A percentile compares a stretch with the other conserved stretches of the same genome.
Evolutionary conservation across 2,329 filamentous ascomycete genomes (phyloP).

Genomic region (Colletotrichum plurivorum): DNA sequence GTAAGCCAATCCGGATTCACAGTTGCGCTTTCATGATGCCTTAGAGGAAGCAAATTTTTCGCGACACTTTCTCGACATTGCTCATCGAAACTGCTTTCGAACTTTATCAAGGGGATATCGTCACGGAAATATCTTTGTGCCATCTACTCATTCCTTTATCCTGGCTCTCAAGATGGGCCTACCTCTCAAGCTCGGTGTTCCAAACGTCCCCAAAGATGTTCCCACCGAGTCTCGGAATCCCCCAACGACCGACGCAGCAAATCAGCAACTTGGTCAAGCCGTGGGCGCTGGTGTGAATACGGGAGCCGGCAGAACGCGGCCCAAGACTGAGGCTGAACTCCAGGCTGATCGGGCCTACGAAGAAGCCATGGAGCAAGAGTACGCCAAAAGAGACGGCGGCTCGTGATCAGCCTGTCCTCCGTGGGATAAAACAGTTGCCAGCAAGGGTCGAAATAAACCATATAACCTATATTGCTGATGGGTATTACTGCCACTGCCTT

Average conservation of each 20-base stretch:
- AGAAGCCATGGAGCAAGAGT: conserved; percentile 69
- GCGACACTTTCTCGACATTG: no score
- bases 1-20: no score
- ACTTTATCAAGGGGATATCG: no score
- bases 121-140: no score
- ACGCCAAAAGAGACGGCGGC: conserved; percentile 68
- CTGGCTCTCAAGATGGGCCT: conserved; percentile 47
- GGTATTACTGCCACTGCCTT: no score
- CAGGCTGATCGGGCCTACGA: conserved; percentile 66
- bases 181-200: conserved; percentile 40
- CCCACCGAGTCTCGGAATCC: background rate
- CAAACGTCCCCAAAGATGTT: conserved; percentile 19
- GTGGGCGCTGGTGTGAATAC: conserved; percentile 64
- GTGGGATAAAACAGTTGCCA: no score
- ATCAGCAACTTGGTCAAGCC: conserved; percentile 29
- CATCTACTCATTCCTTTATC: background rate
- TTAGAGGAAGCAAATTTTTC: no score
- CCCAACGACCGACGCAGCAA: background rate
- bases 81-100: no score
- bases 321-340: conserved; percentile 64
- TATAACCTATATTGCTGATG: no score
- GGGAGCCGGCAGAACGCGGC: conserved; percentile 61
- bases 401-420: conserved; percentile 47
- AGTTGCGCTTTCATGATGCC: no score
- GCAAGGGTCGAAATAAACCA: no score